Conservation (phyloP, 768 basidiomycete species). For the Termitomyces sp. region DNA sequence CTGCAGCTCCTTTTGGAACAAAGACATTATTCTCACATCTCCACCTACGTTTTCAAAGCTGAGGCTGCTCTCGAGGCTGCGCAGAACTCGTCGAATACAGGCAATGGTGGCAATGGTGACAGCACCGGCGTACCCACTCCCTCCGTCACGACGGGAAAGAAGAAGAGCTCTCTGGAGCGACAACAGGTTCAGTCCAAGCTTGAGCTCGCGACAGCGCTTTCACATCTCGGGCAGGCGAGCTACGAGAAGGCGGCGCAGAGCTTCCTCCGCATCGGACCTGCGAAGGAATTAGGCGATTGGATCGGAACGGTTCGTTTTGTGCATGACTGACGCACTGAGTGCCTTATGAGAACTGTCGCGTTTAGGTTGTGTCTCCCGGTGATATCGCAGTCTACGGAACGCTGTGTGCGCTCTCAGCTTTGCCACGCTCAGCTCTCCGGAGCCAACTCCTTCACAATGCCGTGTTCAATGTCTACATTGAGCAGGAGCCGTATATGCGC, state of each 20-base stretch:
- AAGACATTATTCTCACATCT: constrained; percentile 79
- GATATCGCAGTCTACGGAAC: constrained; percentile 89
- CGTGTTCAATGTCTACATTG: constrained; percentile 72
- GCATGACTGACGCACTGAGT: neutral
- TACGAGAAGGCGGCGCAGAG: constrained; percentile 80
- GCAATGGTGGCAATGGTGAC: constrained; percentile 18
- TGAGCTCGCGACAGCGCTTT: constrained; percentile 76
- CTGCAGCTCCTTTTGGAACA: constrained; percentile 80
- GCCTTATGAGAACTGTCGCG: neutral
- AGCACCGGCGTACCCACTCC: constrained; percentile 13
- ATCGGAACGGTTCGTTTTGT: constrained; percentile 51
- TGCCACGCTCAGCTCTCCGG: constrained; percentile 70
- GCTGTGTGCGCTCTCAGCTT: constrained; percentile 77
- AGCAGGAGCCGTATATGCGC: constrained; percentile 83
- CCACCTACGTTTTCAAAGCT: constrained; percentile 96
- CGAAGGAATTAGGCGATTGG: constrained; percentile 76
- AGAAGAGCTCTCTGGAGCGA: constrained; percentile 54
- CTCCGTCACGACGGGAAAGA: constrained; percentile 31
- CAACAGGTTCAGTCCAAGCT: constrained; percentile 75
- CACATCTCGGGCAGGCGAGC: constrained; percentile 63
- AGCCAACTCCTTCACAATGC: constrained; percentile 64
- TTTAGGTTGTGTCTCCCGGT: constrained; percentile 68
- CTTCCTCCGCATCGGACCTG: constrained; percentile 66
- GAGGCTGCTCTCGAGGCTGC: constrained; percentile 82
- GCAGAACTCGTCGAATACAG: constrained; percentile 27